Conservation (phyloP, 306 rosid genomes). For the Sicyos edulis region DNA sequence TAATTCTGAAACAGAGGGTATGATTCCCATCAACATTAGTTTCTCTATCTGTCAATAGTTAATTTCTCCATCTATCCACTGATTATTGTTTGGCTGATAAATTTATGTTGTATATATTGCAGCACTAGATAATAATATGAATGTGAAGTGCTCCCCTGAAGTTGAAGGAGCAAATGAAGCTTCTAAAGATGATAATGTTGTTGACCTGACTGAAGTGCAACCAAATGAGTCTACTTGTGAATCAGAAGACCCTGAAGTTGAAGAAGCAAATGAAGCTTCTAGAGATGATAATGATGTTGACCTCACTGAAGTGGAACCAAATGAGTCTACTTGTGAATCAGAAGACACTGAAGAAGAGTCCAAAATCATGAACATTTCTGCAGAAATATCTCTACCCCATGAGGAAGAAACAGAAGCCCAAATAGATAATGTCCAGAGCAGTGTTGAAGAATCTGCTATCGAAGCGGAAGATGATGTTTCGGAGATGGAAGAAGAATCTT, state of each 20-base stretch:
- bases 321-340: slow-evolving; percentile 7
- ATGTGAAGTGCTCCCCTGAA: slow-evolving; percentile 4
- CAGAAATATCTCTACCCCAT: neutral
- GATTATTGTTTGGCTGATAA: neutral
- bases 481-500: neutral
- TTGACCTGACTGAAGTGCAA: neutral
- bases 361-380: no score
- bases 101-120: neutral
- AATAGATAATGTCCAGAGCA: neutral
- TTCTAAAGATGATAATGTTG: neutral
- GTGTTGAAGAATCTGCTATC: neutral
- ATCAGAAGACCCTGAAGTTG: no score
- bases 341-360: slow-evolving; percentile 8
- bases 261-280: no score
- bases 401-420: neutral
- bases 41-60: neutral
- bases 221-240: neutral
- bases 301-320: neutral
- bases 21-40: neutral
- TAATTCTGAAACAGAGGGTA: slow-evolving; percentile 1
- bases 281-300: no score
- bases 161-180: slow-evolving; percentile 4
- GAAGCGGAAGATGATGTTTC: neutral
- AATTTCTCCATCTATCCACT: neutral
- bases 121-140: neutral